Evolutionary conservation across 2,329 filamentous ascomycete species (phyloP).

Genomic region (Periconia digitata): DNA sequence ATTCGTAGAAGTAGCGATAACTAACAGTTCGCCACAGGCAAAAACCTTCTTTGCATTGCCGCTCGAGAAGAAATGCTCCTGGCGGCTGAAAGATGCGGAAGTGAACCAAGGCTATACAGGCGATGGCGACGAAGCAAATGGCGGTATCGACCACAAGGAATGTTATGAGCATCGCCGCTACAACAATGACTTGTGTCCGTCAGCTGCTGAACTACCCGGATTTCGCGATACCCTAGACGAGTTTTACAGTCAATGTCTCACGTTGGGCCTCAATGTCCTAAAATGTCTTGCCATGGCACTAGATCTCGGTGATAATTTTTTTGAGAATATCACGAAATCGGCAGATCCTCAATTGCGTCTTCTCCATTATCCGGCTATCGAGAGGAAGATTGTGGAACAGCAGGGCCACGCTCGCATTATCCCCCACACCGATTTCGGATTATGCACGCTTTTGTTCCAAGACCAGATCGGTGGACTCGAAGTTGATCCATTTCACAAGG

Average conservation of each 20-base stretch:
- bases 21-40: constrained; percentile 13
- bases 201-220: constrained; percentile 20
- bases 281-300: constrained; percentile 30
- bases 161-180: constrained; percentile 26
- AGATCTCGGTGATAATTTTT: constrained; percentile 27
- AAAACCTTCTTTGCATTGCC: constrained; percentile 42
- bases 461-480: constrained; percentile 43
- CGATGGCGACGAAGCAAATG: constrained; percentile 39
- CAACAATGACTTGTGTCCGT: constrained; percentile 22
- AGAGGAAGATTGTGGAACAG: constrained; percentile 21
- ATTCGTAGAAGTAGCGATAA: background rate
- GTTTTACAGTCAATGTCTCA: constrained; percentile 26
- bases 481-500: constrained; percentile 29
- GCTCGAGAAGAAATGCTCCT: constrained; percentile 33
- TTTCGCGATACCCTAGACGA: constrained; percentile 27
- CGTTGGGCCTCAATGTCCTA: constrained; percentile 22
- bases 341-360: constrained; percentile 31
- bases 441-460: constrained; percentile 44
- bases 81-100: constrained; percentile 40
- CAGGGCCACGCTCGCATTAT: constrained; percentile 28
- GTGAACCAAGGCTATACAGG: constrained; percentile 45
- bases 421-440: constrained; percentile 36
- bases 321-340: constrained; percentile 23
- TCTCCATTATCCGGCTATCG: constrained; percentile 31
- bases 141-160: constrained; percentile 32